Evolutionary conservation across 495 filamentous ascomycete species (phyloP), one percentile per base, ranked within the genome.

Genomic region (Amniculicola lignicola): DNA sequence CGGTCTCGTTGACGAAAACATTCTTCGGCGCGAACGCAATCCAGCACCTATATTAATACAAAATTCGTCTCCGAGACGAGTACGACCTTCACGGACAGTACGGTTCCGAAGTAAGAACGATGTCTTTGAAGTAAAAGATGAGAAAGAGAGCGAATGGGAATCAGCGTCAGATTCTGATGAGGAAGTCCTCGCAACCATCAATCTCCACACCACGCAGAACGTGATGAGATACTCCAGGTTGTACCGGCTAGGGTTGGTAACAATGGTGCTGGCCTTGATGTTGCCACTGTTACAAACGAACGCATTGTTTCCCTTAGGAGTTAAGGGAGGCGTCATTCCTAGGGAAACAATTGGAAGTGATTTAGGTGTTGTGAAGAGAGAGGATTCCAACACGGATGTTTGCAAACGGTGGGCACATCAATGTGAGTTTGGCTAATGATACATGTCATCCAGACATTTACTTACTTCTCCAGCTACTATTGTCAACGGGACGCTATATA

Each of bases 391-490:
- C 11, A 68, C 68, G 10, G 65, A 81, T 57, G 69, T 82, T 21
- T 89, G 86, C 67, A 80, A 75, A 49, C 71, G 86, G 59, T 90
- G 83, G 82, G 79, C 76, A 38, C 82, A 85, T 31, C 85, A 88
- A 68, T 78, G 83, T 79, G 76, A 45, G 60, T 62, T 4, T 39
- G 12, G 11, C 16, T n/a, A n/a, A 3, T 6, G 6, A 39, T 14
- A 33, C 24, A 9, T 25, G 22, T 28, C 42, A 21, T 24, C 16
- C 11, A 23, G 24, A n/a, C 18, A 16, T n/a, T 22, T 24, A 27
- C 50, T 56, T 15, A 63, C 29, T n/a, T 28, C 2, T 18, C 16
- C 25, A 70, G 69, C 57, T 23, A 62, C 83, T 16, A 57, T 82
- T 35, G 77, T 89, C 3, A 87, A 88, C 45, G 86, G 86, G 23